Evolutionary conservation across 345 rosid genomes (phyloP), one percentile per base, ranked within the genome.

Genomic region (Linum tenue): DNA sequence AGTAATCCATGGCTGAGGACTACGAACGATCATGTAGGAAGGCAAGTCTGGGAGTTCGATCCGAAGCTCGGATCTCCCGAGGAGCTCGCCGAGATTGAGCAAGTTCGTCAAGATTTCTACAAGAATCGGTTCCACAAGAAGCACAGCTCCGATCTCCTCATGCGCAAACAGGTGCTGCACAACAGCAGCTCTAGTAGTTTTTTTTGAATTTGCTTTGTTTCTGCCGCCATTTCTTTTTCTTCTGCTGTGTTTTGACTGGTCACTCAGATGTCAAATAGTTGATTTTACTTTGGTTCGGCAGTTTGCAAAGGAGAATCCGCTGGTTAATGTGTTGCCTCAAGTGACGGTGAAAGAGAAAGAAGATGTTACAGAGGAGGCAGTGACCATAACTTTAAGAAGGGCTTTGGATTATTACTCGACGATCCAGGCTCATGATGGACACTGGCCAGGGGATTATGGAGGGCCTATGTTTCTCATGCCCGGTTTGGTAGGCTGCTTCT

Each of bases 381-480:
- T 94, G 65, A 78, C 75, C 2, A 64, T 22, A 59, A 80, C 90
- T 3, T 76, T 94, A 62, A 81, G 78, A 76, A 90, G 92, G 76
- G 95, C 87, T 64, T 7, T 94, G 70, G 77, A 71, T 74, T 88
- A 80, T 75, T 77, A 86, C 78, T 88, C 99, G 56, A 77, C 83
- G 42, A 69, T 90, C 36, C 97, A 90, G 77, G 96, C 95, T 2
- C 79, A 82, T 55, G 99, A 94, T 58, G 99, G 96, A 39, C 97
- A 94, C 69, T 94, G 99, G 99, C 89, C 96, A 0, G 97, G 99
- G n/a, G 99, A 94, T 77, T 94, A 94, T 78, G 97, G 96, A 37
- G 99, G 99, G 67, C 97, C 99, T 57, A 86, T 90, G 97, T 94
- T 94, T 80, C 96, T 90, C 48, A 72, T 94, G 80, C 99, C 97